Evolutionary conservation across 495 filamentous ascomycete genomes (phyloP), one percentile per base, ranked within the genome.

Genomic region (Penicillium coprophilum): DNA sequence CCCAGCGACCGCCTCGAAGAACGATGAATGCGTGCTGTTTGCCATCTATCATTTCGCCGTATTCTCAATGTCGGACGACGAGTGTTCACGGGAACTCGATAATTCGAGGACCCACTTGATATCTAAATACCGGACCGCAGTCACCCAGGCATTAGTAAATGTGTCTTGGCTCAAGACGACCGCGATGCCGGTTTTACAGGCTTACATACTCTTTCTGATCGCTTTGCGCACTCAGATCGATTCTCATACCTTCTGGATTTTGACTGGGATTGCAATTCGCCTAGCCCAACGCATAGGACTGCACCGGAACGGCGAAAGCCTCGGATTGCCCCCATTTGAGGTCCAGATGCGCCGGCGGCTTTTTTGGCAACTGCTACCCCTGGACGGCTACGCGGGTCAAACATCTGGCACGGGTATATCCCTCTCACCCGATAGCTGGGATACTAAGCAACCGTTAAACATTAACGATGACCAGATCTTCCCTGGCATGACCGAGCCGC

Each of bases 391-490:
- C n/a, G 64, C 70, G 8, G 61, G 68, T 17, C 64, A 71, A 54
- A 40, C 64, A 31, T 61, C 65, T 21, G 72, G 72, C 23, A 62
- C 50, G 19, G 63, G 54, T 11, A 62, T 65, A 19, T 53, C 55
- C 28, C 50, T 62, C 21, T 32, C 58, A 44, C 66, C 59, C 6
- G 46, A 56, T 53, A 49, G 23, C 48, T 71, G 53, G 63, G 63
- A 69, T 34, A 69, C 63, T 1, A 53, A 64, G 55, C 64, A 74
- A 44, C 81, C 80, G 0, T 69, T 80, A 32, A 85, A 85, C 54
- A 75, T 84, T 55, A 82, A 85, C 60, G 81, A 85, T 47, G 71
- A 76, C 31, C 79, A 84, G 61, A 67, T 85, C 32, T 77, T 74
- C 55, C 60, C 78, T 11, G 69, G 59, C 3, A 69, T 69, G 63